Percentiles rank a stretch among this genome's conserved stretches.
phyloP scores from a whole-genome alignment of 2,329 filamentous ascomycete genomes.

The Xylariaceae sp. region DNA sequence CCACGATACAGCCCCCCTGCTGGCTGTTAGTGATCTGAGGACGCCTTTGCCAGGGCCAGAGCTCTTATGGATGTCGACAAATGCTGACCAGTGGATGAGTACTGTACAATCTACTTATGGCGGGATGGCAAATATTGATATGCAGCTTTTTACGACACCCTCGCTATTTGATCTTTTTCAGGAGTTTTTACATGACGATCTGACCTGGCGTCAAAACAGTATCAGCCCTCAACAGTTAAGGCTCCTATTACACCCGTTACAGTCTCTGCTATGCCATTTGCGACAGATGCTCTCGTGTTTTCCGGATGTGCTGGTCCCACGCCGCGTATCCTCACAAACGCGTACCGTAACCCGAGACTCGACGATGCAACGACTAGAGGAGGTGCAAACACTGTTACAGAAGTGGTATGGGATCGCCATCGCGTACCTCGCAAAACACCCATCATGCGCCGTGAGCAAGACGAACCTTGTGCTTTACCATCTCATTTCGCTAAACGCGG shows the following conservation, averaged over 20 bases:
- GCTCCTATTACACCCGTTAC: conserved; percentile 65
- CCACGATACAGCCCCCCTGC: conserved; percentile 58
- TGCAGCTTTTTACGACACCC: conserved; percentile 48
- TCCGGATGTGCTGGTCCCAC: conserved; percentile 48
- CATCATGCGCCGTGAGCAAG: conserved; percentile 55
- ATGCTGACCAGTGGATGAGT: conserved; percentile 55
- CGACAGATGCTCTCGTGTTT: conserved; percentile 64
- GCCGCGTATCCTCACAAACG: conserved; percentile 35
- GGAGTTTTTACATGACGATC: conserved; percentile 62
- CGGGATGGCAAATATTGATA: conserved; percentile 44
- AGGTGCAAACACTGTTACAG: conserved; percentile 60
- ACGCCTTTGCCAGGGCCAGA: conserved; percentile 61
- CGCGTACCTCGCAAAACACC: conserved; percentile 50
- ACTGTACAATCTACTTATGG: conserved; percentile 57
- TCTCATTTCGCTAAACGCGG: conserved; percentile 64
- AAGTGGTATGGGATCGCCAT: conserved; percentile 66
- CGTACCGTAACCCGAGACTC: conserved; percentile 55
- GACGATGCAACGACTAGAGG: conserved; percentile 57
- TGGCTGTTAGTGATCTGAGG: conserved; percentile 62
- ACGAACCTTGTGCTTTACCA: conserved; percentile 68
- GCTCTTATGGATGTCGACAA: conserved; percentile 58
- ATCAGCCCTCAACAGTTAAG: conserved; percentile 56
- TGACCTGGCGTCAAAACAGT: conserved; percentile 43
- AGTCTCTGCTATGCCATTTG: conserved; percentile 61
- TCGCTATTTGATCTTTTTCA: conserved; percentile 65